phyloP scores from a whole-genome alignment of 257 asterid genomes.

The Solanum piurae region DNA sequence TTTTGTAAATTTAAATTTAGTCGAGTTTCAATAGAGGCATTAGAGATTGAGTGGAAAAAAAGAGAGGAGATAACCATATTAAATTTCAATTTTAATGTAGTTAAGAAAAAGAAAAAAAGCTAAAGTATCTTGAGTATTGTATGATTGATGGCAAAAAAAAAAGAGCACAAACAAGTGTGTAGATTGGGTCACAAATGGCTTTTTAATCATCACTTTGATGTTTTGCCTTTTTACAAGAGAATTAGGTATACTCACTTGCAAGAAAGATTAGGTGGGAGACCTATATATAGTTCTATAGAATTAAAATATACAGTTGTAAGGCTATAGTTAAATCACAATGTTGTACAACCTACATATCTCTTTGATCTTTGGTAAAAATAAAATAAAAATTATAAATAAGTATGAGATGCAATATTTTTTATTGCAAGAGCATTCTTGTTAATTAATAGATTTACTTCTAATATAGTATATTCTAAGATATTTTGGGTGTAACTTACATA shows the following conservation, averaged over 20 bases:
- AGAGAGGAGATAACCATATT: not conserved
- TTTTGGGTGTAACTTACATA: no score
- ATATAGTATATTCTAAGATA: no score
- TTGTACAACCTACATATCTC: not conserved
- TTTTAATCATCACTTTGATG: not conserved
- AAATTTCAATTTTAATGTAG: not conserved
- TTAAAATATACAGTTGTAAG: not conserved
- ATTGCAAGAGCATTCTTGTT: no score
- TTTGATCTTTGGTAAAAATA: not conserved
- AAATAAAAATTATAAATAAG: no score
- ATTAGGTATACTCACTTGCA: not conserved
- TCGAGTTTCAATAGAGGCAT: rapidly evolving
- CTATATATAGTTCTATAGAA: not conserved
- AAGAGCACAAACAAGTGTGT: not conserved
- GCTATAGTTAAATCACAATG: not conserved
- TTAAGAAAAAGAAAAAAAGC: not conserved
- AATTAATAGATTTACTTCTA: no score
- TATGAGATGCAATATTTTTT: no score
- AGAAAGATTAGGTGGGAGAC: not conserved
- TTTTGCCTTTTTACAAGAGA: not conserved
- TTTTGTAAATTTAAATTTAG: not conserved
- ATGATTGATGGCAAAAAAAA: not conserved
- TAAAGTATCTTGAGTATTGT: not conserved
- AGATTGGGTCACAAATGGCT: not conserved
- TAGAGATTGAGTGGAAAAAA: not conserved